A percentile compares a stretch with the other conserved stretches of the same genome.
phyloP scores from a whole-genome alignment of 2,329 filamentous ascomycete species.

The Aspergillus ochraceus region DNA sequence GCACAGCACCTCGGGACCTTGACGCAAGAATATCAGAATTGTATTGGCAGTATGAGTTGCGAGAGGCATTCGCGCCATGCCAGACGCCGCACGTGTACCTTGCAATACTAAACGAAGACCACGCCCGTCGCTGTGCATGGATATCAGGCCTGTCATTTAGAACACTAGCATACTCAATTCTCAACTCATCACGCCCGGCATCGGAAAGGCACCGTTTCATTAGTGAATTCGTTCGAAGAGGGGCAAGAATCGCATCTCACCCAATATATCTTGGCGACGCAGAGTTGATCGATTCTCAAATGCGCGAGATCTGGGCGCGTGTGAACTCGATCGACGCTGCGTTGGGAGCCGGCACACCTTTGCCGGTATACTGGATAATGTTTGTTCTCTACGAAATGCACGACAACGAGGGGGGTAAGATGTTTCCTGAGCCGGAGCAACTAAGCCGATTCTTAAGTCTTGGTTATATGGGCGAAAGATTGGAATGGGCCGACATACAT shows the following conservation, averaged over 20 bases:
- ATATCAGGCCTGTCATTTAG: constrained; percentile 53
- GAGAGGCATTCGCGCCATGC: constrained; percentile 16
- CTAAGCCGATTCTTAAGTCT: constrained; percentile 30
- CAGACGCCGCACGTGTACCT: constrained; percentile 58
- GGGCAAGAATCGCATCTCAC: constrained; percentile 34
- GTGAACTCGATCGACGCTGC: constrained; percentile 20
- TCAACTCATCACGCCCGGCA: constrained; percentile 40
- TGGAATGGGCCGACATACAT: constrained; percentile 62
- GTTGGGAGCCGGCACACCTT: constrained; percentile 11
- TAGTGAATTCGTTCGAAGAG: constrained; percentile 39
- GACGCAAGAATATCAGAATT: constrained; percentile 56
- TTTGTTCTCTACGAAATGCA: constrained; percentile 37
- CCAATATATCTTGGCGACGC: constrained; percentile 24
- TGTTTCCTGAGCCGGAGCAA: constrained; percentile 16
- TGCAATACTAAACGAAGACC: constrained; percentile 61
- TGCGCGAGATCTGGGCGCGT: constrained; percentile 21
- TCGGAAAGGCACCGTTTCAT: constrained; percentile 22
- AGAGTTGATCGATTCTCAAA: constrained; percentile 18
- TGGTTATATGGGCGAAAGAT: constrained; percentile 30
- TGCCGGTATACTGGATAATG: constrained; percentile 31
- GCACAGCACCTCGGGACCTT: constrained; percentile 26
- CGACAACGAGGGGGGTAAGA: constrained; percentile 9
- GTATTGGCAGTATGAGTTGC: constrained; percentile 44
- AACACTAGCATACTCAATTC: constrained; percentile 56
- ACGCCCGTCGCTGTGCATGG: constrained; percentile 59